These are phyloP conservation scores for Penicillium crustosum DNA, from an alignment of 2,329 filamentous ascomycete genomes.

Conservation along the genomic window DNA sequence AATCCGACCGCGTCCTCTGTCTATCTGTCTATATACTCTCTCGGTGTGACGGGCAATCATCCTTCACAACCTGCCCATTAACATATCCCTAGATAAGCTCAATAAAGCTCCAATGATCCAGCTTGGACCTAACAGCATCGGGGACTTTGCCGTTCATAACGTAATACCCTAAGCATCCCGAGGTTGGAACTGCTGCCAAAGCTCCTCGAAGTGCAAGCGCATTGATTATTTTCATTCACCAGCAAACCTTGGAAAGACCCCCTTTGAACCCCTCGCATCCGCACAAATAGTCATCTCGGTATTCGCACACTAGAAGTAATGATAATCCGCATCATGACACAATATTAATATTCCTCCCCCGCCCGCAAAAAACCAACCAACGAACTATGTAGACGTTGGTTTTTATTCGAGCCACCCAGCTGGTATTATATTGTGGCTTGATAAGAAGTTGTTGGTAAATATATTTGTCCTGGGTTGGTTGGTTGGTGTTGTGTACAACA, in stretches of 20 bases:
- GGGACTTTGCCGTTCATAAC: conserved; percentile 25
- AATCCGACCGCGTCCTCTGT: not conserved
- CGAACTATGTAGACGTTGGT: not conserved
- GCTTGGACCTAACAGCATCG: conserved; percentile 12
- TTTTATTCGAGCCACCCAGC: too few species aligned
- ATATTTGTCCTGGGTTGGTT: conserved; percentile 6
- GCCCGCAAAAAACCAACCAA: conserved; percentile 21
- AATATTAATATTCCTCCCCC: conserved; percentile 18
- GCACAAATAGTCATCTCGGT: conserved; percentile 14
- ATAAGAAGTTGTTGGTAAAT: conserved; percentile 21
- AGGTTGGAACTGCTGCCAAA: conserved; percentile 15
- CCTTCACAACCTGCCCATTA: not conserved
- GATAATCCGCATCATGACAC: conserved; percentile 21
- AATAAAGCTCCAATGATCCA: conserved; percentile 22
- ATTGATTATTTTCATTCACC: conserved; percentile 19
- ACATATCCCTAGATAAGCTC: conserved; percentile 18
- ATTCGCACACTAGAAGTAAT: not conserved
- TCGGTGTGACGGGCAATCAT: too few species aligned
- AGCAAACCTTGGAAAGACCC: conserved; percentile 2
- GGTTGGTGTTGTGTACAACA: not conserved
- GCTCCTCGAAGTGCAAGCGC: too few species aligned
- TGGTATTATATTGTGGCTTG: conserved; percentile 17
- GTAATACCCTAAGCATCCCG: conserved; percentile 22
- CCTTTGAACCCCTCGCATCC: conserved; percentile 17
- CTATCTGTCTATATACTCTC: not conserved